A percentile compares a stretch with the other conserved stretches of the same genome.
These are phyloP conservation scores for Backusella macrospora DNA, from an alignment of 192 early-diverging fungal genomes.

Conservation along the genomic window DNA sequence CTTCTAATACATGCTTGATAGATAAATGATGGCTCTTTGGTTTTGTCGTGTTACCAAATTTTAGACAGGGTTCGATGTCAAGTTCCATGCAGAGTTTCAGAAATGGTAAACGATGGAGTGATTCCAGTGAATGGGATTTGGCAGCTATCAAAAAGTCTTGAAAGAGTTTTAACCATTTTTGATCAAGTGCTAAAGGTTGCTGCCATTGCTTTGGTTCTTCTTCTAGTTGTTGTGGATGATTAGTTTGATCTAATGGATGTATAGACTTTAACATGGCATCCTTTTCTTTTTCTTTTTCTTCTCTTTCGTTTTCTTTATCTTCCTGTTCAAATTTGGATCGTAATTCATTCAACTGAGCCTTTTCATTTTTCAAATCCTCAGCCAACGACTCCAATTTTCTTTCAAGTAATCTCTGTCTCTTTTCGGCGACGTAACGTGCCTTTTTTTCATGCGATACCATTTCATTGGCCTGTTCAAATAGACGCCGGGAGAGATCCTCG, in stretches of 20 bases:
- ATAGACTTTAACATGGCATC: constrained; percentile 4
- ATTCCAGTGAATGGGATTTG: constrained; percentile 61
- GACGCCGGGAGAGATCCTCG: constrained; percentile 83
- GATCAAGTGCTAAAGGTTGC: neutral
- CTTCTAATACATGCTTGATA: constrained; percentile 81
- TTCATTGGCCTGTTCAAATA: constrained; percentile 92
- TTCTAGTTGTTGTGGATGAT: too few relatives aligned
- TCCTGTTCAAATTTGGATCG: constrained; percentile 69
- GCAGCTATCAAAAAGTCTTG: constrained; percentile 72
- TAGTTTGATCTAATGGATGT: constrained; percentile 25
- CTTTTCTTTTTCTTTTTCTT: constrained; percentile 42
- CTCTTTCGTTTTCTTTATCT: constrained; percentile 34
- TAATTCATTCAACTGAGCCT: constrained; percentile 80
- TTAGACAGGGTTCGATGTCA: constrained; percentile 88
- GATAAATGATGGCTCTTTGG: constrained; percentile 77
- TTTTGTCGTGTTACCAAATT: constrained; percentile 63
- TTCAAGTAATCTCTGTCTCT: constrained; percentile 27
- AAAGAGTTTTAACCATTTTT: constrained; percentile 61
- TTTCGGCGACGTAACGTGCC: constrained; percentile 42
- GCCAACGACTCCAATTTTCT: constrained; percentile 60
- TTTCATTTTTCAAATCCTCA: constrained; percentile 68
- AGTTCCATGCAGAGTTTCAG: constrained; percentile 86
- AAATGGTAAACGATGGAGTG: constrained; percentile 75
- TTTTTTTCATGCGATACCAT: constrained; percentile 82
- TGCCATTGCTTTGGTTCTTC: neutral